Conservation (phyloP, 1,139 yeast species). For the Kodamaea fungicola region DNA sequence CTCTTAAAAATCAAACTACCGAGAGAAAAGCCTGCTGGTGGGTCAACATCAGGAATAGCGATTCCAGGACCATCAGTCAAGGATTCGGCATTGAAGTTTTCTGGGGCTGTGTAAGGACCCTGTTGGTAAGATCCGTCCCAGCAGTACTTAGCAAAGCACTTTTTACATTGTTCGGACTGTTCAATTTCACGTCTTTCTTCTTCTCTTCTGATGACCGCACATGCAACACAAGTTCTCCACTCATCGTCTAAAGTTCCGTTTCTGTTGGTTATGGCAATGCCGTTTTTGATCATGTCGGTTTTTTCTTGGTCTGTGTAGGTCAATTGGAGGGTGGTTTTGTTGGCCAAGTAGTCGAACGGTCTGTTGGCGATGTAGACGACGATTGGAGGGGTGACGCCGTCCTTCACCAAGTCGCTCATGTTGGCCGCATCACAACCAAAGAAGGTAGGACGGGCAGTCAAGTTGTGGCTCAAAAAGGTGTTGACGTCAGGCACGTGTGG, state of each 20-base stretch:
- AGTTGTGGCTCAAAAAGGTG: slow-evolving; percentile 51
- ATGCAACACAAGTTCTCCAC: slow-evolving; percentile 79
- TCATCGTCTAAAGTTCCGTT: slow-evolving; percentile 65
- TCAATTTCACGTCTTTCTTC: slow-evolving; percentile 66
- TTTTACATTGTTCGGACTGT: slow-evolving; percentile 67
- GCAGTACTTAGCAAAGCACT: slow-evolving; percentile 73
- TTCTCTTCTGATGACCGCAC: slow-evolving; percentile 83
- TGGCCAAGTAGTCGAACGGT: slow-evolving; percentile 64
- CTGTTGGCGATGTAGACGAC: slow-evolving; percentile 78
- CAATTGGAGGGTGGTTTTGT: slow-evolving; percentile 70
- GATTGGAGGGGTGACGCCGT: slow-evolving; percentile 56
- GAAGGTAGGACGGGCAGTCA: slow-evolving; percentile 69
- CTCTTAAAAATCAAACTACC: not conserved
- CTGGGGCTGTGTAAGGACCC: slow-evolving; percentile 2
- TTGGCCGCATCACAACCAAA: slow-evolving; percentile 81
- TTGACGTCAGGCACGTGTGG: slow-evolving; percentile 81
- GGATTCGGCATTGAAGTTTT: slow-evolving; percentile 4
- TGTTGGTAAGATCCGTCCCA: slow-evolving; percentile 59
- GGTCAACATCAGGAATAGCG: not conserved
- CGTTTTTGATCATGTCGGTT: slow-evolving; percentile 64
- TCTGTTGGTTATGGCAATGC: slow-evolving; percentile 75
- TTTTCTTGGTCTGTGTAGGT: slow-evolving; percentile 58
- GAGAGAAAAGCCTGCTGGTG: not conserved
- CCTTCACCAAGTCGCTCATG: slow-evolving; percentile 42
- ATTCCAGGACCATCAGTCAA: slow-evolving; percentile 1